Base-by-base conservation (phyloP, 495 filamentous ascomycete genomes). In the Cercophora newfieldiana region DNA sequence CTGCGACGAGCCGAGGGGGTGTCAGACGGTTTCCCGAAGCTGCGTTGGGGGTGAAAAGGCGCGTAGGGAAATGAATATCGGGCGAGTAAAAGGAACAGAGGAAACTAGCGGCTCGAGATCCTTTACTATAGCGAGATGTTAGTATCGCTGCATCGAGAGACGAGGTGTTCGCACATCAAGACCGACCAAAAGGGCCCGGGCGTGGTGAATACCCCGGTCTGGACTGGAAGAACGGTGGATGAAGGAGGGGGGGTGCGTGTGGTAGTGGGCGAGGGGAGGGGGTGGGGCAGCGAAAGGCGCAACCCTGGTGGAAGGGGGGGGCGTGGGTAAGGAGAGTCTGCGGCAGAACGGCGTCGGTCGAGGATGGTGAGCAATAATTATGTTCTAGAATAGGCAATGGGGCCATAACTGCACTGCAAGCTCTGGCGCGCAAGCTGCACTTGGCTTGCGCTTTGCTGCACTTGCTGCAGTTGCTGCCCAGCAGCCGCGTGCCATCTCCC, bases 1-100 rank as follows among this genome's bases (percentile, higher is more conserved):
- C 61, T 63, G 50, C 31, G 50, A 21, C 61, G 21, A 63, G 33
- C 33, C 57, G 30, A 47, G 18, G 7, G 19, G 18, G n/a, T 29
- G 12, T 59, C 56, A 25, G 56, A 59, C 31, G 14, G 29, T 31
- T 7, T 33, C 31, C 61, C 61, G 61, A 55, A 25, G 49, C 12
- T 56, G 3, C 21, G 28, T 19, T 26, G 12, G 33, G 12, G 33
- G 44, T 48, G 53, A 65, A 64, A 57, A 66, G 60, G 68, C 68
- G 65, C 65, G 62, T 69, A 29, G 59, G 58, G 59, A 69, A 69
- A 69, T 71, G 66, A 67, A 58, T n/a, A 60, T 49, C 54, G 48
- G 61, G 49, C 7, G 29, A 18, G 26, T 47, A 31, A 26, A 57
- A 57, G 53, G n/a, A 57, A n/a, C n/a, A n/a, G n/a, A n/a, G n/a